A percentile compares a stretch with the other conserved stretches of the same genome.
Conservation (phyloP, 1,284 basidiomycete genomes). For the Abortiporus biennis region DNA sequence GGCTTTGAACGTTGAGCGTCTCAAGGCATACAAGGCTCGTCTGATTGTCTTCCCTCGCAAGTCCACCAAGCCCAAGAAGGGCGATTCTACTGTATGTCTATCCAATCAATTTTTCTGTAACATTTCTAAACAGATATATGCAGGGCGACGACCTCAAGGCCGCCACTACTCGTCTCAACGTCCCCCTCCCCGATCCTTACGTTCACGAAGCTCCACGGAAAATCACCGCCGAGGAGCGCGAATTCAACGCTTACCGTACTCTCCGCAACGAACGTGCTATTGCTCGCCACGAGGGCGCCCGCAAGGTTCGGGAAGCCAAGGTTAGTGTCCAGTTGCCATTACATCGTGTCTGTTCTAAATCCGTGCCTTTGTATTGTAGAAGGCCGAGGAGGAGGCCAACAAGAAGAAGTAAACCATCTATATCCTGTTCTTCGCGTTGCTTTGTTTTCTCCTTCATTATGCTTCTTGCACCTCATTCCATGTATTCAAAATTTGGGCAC, state of each 20-base stretch:
- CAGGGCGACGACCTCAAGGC: constrained; percentile 85
- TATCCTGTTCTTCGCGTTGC: constrained; percentile 22
- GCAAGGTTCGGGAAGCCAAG: constrained; percentile 79
- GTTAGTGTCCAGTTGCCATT: constrained; percentile 38
- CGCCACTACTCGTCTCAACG: constrained; percentile 65
- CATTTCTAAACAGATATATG: constrained; percentile 3
- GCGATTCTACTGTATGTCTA: constrained; percentile 77
- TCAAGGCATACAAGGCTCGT: constrained; percentile 89
- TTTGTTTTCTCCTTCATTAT: constrained; percentile 22
- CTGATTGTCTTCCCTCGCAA: constrained; percentile 95
- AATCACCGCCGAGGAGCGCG: constrained; percentile 90
- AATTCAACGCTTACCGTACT: constrained; percentile 84
- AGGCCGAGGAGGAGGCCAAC: constrained; percentile 87
- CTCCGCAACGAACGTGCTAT: constrained; percentile 86
- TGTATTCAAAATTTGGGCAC: constrained; percentile 34
- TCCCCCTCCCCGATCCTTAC: constrained; percentile 69
- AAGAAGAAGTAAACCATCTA: constrained; percentile 78
- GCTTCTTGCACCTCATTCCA: constrained; percentile 24
- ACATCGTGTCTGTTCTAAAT: constrained; percentile 12
- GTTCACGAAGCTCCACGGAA: constrained; percentile 84
- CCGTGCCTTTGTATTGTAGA: constrained; percentile 39
- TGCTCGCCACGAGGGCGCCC: constrained; percentile 82
- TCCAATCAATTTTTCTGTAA: constrained; percentile 6
- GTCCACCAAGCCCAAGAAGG: constrained; percentile 92
- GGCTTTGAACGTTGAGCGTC: constrained; percentile 90